Conservation (phyloP, 495 filamentous ascomycete species). For the Tirmania nivea region DNA sequence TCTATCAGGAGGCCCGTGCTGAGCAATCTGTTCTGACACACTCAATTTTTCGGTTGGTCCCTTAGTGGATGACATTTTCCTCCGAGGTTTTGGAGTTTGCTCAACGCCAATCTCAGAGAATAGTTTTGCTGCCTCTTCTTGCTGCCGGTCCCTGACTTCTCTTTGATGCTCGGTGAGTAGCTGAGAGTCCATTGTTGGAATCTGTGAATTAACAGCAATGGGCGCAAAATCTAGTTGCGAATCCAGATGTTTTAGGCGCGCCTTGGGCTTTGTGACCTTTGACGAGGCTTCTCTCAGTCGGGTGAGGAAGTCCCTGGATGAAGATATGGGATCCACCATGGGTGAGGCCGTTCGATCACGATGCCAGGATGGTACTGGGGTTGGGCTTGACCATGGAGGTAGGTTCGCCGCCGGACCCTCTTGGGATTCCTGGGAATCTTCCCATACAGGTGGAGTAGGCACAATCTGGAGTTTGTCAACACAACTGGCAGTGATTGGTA, state of each 20-base stretch:
- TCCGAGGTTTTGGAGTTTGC: neutral
- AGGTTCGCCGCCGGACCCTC: slow-evolving; percentile 1
- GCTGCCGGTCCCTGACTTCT: slow-evolving; percentile 45
- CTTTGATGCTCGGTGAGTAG: slow-evolving; percentile 51
- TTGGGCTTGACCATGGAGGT: slow-evolving; percentile 9
- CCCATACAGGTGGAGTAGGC: slow-evolving; percentile 23
- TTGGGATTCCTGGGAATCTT: slow-evolving; percentile 32
- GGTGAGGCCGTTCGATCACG: slow-evolving; percentile 3
- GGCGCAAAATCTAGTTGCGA: slow-evolving; percentile 56
- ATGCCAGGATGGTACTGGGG: slow-evolving; percentile 4
- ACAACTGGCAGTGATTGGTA: neutral
- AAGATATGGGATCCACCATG: neutral
- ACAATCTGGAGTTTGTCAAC: slow-evolving; percentile 3
- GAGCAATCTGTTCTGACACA: neutral
- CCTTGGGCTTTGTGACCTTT: slow-evolving; percentile 14
- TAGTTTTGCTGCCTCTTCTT: slow-evolving; percentile 38
- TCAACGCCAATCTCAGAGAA: slow-evolving; percentile 36
- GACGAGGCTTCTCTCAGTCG: neutral
- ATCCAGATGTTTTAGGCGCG: slow-evolving; percentile 43
- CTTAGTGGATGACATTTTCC: neutral
- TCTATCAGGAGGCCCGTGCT: neutral
- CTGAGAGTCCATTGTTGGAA: slow-evolving; percentile 32
- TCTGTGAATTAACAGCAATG: slow-evolving; percentile 34
- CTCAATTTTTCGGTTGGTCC: neutral
- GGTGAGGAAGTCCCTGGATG: neutral